Evolutionary conservation across 495 filamentous ascomycete species (phyloP), one percentile per base, ranked within the genome.

Genomic region (Neurospora sp.): DNA sequence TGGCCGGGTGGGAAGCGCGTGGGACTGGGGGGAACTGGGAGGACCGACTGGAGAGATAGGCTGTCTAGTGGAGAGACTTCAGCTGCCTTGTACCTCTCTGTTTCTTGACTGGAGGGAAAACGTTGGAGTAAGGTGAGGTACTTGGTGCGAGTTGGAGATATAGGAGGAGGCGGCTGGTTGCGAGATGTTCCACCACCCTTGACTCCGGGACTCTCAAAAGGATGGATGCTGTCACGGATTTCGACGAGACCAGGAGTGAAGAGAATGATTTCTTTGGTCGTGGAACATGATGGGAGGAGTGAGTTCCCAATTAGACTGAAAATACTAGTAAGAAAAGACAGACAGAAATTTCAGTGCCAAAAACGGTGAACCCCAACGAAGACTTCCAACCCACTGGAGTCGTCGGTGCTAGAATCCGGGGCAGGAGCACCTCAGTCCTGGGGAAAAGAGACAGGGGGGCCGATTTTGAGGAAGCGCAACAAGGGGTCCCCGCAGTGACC

Each of bases 401-500:
- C 53, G 27, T 61, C 53, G 53, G 27, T 61, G 53, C 53, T 9
- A 9, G 53, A 35, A 66, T 66, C 53, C 27, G 53, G 53, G 53
- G 53, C 27, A 66, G 53, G 53, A 66, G 3, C 53, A 31, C 27
- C 27, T 31, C 27, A 35, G 53, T 61, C 22, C 53, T 31, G 53
- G 53, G 53, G 53, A 16, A 16, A 9, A 3, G 12, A 61, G 53
- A 66, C 53, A 61, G 6, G 27, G 27, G 53, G 27, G 14, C 31
- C 31, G 53, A 16, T 9, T 35, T 61, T 66, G 53, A 27, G 53
- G 53, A 61, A 61, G 53, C 31, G 48, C 72, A 71, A 68, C 72
- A 74, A 68, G 68, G 72, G 71, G 71, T 53, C 73, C 73, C 75
- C 75, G 72, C 72, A 74, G 35, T 41, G 42, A 46, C 75, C 75